Base-by-base conservation (phyloP, 768 basidiomycete genomes). In the Rhizopogon roseolus region DNA sequence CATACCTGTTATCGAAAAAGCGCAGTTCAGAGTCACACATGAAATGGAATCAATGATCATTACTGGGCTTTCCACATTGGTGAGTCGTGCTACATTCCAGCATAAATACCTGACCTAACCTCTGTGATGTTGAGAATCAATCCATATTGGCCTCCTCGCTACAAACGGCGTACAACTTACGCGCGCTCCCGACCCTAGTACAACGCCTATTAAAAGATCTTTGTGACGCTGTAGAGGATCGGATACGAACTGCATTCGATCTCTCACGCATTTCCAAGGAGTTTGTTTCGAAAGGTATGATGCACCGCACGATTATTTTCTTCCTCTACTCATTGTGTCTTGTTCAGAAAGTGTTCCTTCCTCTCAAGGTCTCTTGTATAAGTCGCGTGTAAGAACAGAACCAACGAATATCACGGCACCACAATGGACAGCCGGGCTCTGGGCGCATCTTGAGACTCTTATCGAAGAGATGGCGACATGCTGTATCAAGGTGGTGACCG, bases 1-100 rank as follows among this genome's bases (percentile, higher is more conserved):
- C 59, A 71, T 90, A 16, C 78, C 84, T 1, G 82, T 83, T 38
- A 81, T 99, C 32, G 84, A 90, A 50, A 79, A 82, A 8, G 79
- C 92, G 0, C 81, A 86, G 22, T 72, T 76, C 11, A 81, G 77
- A 42, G 83, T 99, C 34, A 88, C 84, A 2, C 75, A 73, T 6
- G 90, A 94, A 62, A 98, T 99, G 95, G 89, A 98, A 61, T 79
- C 73, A 6, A 95, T 95, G 90, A 86, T 98, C 1, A 69, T 91
- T 29, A 78, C 76, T 27, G 95, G 96, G 5, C 74, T 98, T 2
- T 76, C 80, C 1, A 84, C 84, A 16, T 69, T 93, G 54, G 96
- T 95, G 58, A 52, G 85, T 75, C 11, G 13, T 49, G 16, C 41
- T 41, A 28, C 10, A 17, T 38, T 14, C n/a, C 38, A 6, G 38